Conservation (phyloP, 306 rosid species). For the Fagus sylvatica region DNA sequence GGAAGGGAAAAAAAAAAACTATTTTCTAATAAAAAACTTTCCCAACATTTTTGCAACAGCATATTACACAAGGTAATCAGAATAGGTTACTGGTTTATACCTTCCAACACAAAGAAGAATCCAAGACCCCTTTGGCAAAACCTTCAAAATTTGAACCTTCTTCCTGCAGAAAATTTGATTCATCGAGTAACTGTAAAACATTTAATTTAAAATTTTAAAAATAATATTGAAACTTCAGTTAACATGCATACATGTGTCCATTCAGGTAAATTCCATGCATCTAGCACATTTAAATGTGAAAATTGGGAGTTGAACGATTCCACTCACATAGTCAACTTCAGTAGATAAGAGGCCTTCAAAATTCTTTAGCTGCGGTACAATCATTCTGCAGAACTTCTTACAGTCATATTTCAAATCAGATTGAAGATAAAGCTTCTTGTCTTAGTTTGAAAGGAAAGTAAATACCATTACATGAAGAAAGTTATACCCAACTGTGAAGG, state of each 20-base stretch:
- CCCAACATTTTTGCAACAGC: no score
- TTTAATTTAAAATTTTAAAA: neutral
- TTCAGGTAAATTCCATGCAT: neutral
- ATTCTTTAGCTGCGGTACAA: slow-evolving; percentile 45
- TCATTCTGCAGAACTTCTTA: slow-evolving; percentile 40
- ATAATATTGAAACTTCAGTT: neutral
- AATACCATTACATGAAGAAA: neutral
- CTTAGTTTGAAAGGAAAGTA: neutral
- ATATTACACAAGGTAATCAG: neutral
- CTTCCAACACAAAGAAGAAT: slow-evolving; percentile 57
- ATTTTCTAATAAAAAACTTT: no score
- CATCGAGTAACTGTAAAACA: neutral
- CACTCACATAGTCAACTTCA: slow-evolving; percentile 46
- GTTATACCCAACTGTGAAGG: neutral
- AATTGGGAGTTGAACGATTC: slow-evolving; percentile 3
- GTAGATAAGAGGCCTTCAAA: slow-evolving; percentile 52
- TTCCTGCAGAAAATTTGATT: slow-evolving; percentile 32
- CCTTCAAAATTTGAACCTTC: slow-evolving; percentile 33
- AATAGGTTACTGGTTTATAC: slow-evolving; percentile 22
- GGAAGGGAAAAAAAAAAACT: no score
- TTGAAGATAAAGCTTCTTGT: neutral
- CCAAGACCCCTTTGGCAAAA: slow-evolving; percentile 7
- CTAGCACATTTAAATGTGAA: neutral
- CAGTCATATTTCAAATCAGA: slow-evolving; percentile 10
- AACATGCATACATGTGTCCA: no score